A percentile compares a stretch with the other conserved stretches of the same genome.
phyloP scores from a whole-genome alignment of 768 basidiomycete genomes.

The Pilatotrama ljubarskyi region DNA sequence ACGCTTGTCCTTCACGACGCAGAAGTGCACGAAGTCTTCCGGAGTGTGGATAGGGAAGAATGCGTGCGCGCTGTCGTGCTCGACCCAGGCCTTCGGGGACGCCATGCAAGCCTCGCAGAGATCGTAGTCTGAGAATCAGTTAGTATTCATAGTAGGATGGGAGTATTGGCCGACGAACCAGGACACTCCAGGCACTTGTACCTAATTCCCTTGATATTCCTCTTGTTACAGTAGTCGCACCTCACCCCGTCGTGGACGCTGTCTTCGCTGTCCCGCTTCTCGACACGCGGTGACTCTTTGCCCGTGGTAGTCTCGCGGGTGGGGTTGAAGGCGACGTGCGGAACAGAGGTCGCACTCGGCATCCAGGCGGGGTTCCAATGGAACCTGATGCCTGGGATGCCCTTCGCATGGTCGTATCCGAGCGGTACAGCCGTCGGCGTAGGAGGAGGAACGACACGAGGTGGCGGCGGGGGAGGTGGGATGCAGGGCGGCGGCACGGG shows the following conservation, averaged over 20 bases:
- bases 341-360: not conserved
- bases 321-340: not conserved
- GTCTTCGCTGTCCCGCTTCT: not conserved
- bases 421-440: not conserved
- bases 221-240: conserved; percentile 24
- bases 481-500: not conserved
- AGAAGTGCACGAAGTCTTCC: conserved; percentile 6
- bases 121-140: conserved; percentile 18
- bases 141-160: not conserved
- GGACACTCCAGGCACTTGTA: conserved; percentile 25
- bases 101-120: conserved; percentile 23
- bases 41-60: conserved; percentile 22
- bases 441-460: not conserved
- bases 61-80: conserved; percentile 13
- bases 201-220: conserved; percentile 20
- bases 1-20: conserved; percentile 9
- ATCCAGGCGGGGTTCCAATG: not conserved
- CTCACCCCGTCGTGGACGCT: conserved; percentile 11
- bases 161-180: conserved; percentile 4
- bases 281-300: not conserved
- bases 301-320: not conserved
- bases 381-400: no score
- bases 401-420: not conserved
- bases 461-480: conserved; percentile 7
- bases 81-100: conserved; percentile 10